Evolutionary conservation across 1,284 basidiomycete genomes (phyloP).

Genomic region (Austropuccinia psidii): DNA sequence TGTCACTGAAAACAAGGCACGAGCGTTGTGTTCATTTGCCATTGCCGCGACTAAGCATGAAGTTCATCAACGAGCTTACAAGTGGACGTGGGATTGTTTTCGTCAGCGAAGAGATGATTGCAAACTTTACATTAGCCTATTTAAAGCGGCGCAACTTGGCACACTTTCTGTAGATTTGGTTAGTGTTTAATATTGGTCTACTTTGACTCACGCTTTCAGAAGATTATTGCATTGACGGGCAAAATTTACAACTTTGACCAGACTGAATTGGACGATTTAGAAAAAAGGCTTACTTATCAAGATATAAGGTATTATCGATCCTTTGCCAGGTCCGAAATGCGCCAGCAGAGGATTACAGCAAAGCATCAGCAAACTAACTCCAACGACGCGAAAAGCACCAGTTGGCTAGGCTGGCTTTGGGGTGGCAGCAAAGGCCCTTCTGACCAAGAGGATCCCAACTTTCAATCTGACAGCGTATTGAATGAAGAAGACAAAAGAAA

Average conservation of each 20-base stretch:
- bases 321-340: conserved; percentile 78
- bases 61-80: conserved; percentile 71
- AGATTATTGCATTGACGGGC: no score
- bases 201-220: no score
- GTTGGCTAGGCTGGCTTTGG: conserved; percentile 83
- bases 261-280: conserved; percentile 60
- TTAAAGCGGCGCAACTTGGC: conserved; percentile 54
- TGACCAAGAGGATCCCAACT: conserved; percentile 47
- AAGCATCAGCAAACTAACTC: conserved; percentile 50
- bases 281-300: conserved; percentile 79
- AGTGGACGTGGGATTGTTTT: conserved; percentile 92
- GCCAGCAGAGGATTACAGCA: conserved; percentile 65
- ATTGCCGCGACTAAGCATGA: conserved; percentile 71
- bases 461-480: conserved; percentile 60
- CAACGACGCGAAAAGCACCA: conserved; percentile 53
- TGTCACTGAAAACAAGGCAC: conserved; percentile 60
- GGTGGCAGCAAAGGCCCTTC: conserved; percentile 50
- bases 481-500: conserved; percentile 88
- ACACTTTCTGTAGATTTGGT: background rate
- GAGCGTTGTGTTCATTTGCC: conserved; percentile 73
- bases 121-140: conserved; percentile 70
- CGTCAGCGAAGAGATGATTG: conserved; percentile 80
- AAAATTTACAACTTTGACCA: no score
- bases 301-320: conserved; percentile 97
- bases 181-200: no score